Percentiles rank a stretch among this genome's conserved stretches.
These are phyloP conservation scores for Aspergillus sp. DNA, from an alignment of 2,329 filamentous ascomycete genomes.

Conservation along the genomic window DNA sequence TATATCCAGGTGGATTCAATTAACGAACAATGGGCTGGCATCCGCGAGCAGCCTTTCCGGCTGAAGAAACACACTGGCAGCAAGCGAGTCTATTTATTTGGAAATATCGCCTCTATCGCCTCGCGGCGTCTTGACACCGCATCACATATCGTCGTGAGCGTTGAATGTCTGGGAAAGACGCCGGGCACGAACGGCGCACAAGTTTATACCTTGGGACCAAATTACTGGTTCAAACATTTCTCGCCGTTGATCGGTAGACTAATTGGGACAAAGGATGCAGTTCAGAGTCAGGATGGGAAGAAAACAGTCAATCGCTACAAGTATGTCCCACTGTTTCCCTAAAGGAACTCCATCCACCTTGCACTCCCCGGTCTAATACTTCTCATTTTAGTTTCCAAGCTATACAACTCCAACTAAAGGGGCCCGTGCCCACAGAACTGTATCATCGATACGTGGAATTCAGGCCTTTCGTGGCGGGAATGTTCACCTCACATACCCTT, in stretches of 20 bases:
- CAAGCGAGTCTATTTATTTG: conserved; percentile 79
- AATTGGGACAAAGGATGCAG: conserved; percentile 67
- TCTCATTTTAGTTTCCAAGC: conserved; percentile 74
- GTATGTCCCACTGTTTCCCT: conserved; percentile 47
- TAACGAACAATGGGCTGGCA: conserved; percentile 65
- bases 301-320: conserved; percentile 71
- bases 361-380: conserved; percentile 5
- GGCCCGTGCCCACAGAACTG: conserved; percentile 74
- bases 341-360: background rate
- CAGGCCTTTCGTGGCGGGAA: conserved; percentile 80
- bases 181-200: conserved; percentile 63
- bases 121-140: conserved; percentile 64
- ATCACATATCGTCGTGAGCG: conserved; percentile 69
- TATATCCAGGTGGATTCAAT: conserved; percentile 65
- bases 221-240: conserved; percentile 76
- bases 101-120: conserved; percentile 65
- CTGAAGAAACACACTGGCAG: conserved; percentile 79
- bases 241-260: conserved; percentile 85
- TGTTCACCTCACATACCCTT: conserved; percentile 78
- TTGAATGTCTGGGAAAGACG: conserved; percentile 75
- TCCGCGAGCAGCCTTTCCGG: conserved; percentile 64
- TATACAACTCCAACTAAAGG: conserved; percentile 82
- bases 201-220: conserved; percentile 78
- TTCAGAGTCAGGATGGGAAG: conserved; percentile 55
- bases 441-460: conserved; percentile 96